These are phyloP conservation scores for Pleurotus djamor DNA, from an alignment of 768 basidiomycete species.

Conservation along the genomic window DNA sequence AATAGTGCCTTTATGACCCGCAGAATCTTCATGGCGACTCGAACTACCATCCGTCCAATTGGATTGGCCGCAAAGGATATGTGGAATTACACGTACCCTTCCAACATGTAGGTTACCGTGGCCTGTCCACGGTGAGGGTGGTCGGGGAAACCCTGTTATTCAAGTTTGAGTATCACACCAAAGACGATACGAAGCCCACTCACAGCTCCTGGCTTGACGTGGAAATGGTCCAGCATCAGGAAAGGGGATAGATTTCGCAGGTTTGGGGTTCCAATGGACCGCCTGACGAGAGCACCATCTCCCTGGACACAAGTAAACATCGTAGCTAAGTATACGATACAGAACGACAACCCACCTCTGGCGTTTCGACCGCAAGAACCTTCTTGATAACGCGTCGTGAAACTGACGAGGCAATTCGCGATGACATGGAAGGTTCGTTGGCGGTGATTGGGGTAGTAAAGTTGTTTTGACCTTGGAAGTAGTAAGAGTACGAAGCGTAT, in stretches of 20 bases:
- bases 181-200: slow-evolving; percentile 17
- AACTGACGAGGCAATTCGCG: slow-evolving; percentile 23
- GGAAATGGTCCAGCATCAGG: slow-evolving; percentile 87
- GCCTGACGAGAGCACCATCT: slow-evolving; percentile 76
- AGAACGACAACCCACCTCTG: slow-evolving; percentile 48
- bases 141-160: slow-evolving; percentile 72
- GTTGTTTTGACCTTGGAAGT: slow-evolving; percentile 9
- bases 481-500: slow-evolving; percentile 12
- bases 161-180: neutral
- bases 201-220: slow-evolving; percentile 67
- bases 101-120: slow-evolving; percentile 86
- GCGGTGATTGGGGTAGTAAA: slow-evolving; percentile 2
- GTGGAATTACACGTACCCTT: slow-evolving; percentile 54
- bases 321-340: neutral
- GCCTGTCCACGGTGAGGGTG: slow-evolving; percentile 92
- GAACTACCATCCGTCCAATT: no score
- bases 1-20: slow-evolving; percentile 79
- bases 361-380: slow-evolving; percentile 72
- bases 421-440: slow-evolving; percentile 16
- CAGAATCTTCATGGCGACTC: slow-evolving; percentile 89
- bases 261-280: slow-evolving; percentile 76
- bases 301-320: slow-evolving; percentile 44
- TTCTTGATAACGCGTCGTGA: slow-evolving; percentile 76
- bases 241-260: slow-evolving; percentile 88
- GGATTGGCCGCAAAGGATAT: no score